These are phyloP conservation scores for Lactarius akahatsu DNA, from an alignment of 768 basidiomycete genomes.

Conservation along the genomic window DNA sequence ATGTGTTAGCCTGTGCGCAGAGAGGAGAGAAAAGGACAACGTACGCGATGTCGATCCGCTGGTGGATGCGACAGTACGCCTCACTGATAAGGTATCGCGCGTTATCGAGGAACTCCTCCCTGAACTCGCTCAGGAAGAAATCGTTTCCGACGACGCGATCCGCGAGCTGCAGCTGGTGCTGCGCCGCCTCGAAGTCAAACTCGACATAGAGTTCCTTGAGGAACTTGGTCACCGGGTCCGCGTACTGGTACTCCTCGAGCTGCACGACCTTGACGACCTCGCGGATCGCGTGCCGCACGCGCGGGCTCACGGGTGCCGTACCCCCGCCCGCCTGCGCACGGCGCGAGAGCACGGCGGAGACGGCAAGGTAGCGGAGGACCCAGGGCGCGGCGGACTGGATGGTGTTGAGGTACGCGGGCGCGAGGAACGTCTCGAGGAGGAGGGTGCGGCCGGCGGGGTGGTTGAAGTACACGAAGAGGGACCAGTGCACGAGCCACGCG, in stretches of 20 bases:
- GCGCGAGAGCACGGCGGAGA: slow-evolving; percentile 89
- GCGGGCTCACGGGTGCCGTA: slow-evolving; percentile 52
- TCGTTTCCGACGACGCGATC: slow-evolving; percentile 86
- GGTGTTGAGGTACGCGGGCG: slow-evolving; percentile 96
- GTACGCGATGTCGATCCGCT: slow-evolving; percentile 83
- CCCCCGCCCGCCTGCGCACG: slow-evolving; percentile 58
- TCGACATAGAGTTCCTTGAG: slow-evolving; percentile 91
- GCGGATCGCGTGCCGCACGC: slow-evolving; percentile 83
- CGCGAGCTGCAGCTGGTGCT: slow-evolving; percentile 72
- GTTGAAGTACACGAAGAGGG: slow-evolving; percentile 97
- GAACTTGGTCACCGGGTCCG: slow-evolving; percentile 91
- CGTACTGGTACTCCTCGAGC: slow-evolving; percentile 94
- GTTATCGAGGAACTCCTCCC: slow-evolving; percentile 94
- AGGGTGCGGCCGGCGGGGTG: slow-evolving; percentile 88
- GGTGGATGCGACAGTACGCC: slow-evolving; percentile 97
- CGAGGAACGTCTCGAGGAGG: slow-evolving; percentile 94
- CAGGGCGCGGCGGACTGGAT: slow-evolving; percentile 95
- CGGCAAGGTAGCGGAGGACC: slow-evolving; percentile 91
- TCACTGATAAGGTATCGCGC: slow-evolving; percentile 95
- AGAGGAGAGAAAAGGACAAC: slow-evolving; percentile 28
- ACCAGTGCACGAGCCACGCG: slow-evolving; percentile 98
- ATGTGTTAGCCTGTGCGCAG: background rate
- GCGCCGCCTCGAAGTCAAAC: slow-evolving; percentile 95
- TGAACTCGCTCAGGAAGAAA: slow-evolving; percentile 90
- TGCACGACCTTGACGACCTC: slow-evolving; percentile 94